These are phyloP conservation scores for Gyromitra esculenta DNA, from an alignment of 2,329 filamentous ascomycete species.

Conservation along the genomic window DNA sequence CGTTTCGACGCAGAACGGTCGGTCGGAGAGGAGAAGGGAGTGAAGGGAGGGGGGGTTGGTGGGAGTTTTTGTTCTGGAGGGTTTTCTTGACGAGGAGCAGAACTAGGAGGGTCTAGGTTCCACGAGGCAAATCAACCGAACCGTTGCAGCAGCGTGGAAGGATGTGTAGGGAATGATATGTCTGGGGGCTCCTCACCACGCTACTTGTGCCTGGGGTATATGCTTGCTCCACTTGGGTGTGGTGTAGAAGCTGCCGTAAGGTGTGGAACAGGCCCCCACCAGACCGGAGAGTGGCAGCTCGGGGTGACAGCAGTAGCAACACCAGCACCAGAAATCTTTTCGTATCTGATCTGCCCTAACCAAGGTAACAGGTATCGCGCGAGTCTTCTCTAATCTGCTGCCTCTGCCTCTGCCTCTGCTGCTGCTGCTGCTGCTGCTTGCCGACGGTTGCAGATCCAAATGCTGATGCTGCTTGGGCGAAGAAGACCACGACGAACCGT, in stretches of 20 bases:
- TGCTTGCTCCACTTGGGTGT: slow-evolving; percentile 37
- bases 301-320: slow-evolving; percentile 19
- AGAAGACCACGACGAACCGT: slow-evolving; percentile 27
- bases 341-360: slow-evolving; percentile 44
- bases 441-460: slow-evolving; percentile 24
- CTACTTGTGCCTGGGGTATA: slow-evolving; percentile 25
- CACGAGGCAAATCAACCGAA: slow-evolving; percentile 54
- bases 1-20: slow-evolving; percentile 46
- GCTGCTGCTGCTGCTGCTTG: slow-evolving; percentile 4
- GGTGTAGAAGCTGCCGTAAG: slow-evolving; percentile 31
- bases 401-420: slow-evolving; percentile 29
- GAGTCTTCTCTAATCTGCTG: slow-evolving; percentile 19
- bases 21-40: slow-evolving; percentile 43
- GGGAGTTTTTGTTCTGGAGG: slow-evolving; percentile 47
- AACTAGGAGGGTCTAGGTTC: slow-evolving; percentile 51
- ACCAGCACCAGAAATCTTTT: slow-evolving; percentile 14
- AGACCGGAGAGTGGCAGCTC: slow-evolving; percentile 29
- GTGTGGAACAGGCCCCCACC: slow-evolving; percentile 41
- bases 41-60: slow-evolving; percentile 47
- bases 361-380: slow-evolving; percentile 36
- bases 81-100: slow-evolving; percentile 47
- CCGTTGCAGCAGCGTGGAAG: slow-evolving; percentile 44
- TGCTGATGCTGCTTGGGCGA: slow-evolving; percentile 20
- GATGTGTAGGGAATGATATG: slow-evolving; percentile 42
- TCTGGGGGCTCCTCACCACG: slow-evolving; percentile 35